These are phyloP conservation scores for Penicillium roqueforti DNA, from an alignment of 495 filamentous ascomycete genomes.

Conservation along the genomic window DNA sequence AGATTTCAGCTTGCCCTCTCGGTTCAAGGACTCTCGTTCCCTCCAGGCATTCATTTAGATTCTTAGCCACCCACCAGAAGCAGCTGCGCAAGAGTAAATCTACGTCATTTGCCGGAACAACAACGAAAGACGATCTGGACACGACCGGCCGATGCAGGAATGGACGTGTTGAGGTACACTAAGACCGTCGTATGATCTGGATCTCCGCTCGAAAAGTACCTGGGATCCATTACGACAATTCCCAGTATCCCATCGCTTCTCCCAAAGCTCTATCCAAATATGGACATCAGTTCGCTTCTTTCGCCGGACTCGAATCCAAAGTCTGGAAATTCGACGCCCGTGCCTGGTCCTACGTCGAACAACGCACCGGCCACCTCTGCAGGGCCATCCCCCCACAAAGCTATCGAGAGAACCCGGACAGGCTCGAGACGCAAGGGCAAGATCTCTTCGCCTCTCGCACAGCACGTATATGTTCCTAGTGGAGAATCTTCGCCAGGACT, in stretches of 20 bases:
- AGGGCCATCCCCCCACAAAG: conserved; percentile 33
- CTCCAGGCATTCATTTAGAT: conserved; percentile 1
- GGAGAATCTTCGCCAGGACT: conserved; percentile 32
- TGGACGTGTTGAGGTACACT: conserved; percentile 42
- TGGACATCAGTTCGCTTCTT: conserved; percentile 72
- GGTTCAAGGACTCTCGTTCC: neutral
- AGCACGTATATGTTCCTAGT: conserved; percentile 37
- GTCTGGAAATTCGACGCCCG: conserved; percentile 40
- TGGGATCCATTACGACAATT: conserved; percentile 15
- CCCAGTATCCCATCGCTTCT: conserved; percentile 1
- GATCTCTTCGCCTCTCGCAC: conserved; percentile 42
- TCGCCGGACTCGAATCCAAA: conserved; percentile 60
- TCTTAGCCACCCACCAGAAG: neutral
- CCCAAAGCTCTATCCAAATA: conserved; percentile 27
- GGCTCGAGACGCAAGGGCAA: conserved; percentile 32
- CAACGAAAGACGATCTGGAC: conserved; percentile 18
- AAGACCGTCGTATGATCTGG: conserved; percentile 32
- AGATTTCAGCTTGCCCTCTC: conserved; percentile 1
- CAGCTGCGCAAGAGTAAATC: conserved; percentile 6
- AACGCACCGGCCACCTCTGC: conserved; percentile 26
- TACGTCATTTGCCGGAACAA: conserved; percentile 8
- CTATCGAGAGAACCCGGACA: conserved; percentile 33
- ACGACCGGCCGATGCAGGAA: conserved; percentile 35
- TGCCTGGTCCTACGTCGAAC: conserved; percentile 31
- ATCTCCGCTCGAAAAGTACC: conserved; percentile 25